These are phyloP conservation scores for Fagus sylvatica DNA, from an alignment of 306 rosid species.

Conservation along the genomic window DNA sequence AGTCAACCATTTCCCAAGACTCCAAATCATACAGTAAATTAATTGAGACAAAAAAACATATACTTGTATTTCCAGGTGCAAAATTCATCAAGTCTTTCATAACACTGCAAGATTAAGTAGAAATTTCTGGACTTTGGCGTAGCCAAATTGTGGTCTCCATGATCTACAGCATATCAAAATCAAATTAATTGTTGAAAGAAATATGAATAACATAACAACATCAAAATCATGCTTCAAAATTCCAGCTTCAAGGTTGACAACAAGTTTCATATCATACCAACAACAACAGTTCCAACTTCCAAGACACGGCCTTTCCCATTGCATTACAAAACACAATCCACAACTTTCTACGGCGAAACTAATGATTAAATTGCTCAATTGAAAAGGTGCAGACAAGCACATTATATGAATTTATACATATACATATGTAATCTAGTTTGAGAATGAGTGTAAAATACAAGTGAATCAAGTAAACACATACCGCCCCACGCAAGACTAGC, in stretches of 20 bases:
- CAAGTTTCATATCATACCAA: background rate
- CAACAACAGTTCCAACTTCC: slow-evolving; percentile 1
- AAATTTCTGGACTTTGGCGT: background rate
- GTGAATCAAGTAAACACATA: slow-evolving; percentile 21
- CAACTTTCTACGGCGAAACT: background rate
- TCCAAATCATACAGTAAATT: background rate
- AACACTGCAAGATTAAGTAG: background rate
- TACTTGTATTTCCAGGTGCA: background rate
- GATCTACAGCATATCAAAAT: background rate
- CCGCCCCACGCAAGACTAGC: slow-evolving; percentile 51
- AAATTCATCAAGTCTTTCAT: background rate
- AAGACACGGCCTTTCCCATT: background rate
- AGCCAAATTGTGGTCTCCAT: background rate
- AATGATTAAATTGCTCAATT: background rate
- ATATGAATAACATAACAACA: background rate
- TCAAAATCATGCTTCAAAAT: background rate
- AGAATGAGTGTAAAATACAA: background rate
- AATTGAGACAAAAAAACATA: background rate
- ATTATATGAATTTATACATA: background rate
- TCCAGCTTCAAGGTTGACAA: background rate
- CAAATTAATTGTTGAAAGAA: background rate
- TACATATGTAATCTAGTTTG: background rate
- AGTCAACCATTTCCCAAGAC: background rate
- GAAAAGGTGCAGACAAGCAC: background rate
- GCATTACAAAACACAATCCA: background rate